A percentile compares a stretch with the other conserved stretches of the same genome.
Conservation (phyloP, 768 basidiomycete species). For the Cystofilobasidium macerans region DNA sequence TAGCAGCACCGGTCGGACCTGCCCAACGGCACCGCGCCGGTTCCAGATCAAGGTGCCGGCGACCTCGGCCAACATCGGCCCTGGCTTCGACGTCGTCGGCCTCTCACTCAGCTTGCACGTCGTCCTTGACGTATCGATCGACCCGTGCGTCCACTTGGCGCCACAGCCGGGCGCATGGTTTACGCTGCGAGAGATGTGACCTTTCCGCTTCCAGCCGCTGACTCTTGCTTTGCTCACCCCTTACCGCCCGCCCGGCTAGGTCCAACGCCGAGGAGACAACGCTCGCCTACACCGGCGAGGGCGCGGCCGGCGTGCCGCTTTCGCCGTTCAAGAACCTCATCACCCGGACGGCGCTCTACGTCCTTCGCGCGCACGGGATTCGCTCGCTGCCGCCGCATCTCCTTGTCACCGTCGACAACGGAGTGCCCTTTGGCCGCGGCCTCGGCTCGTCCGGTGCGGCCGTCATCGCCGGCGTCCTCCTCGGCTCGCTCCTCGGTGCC, state of each 20-base stretch:
- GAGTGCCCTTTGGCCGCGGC: slow-evolving; percentile 96
- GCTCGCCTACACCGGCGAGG: slow-evolving; percentile 67
- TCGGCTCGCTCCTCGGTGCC: slow-evolving; percentile 70
- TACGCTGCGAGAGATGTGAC: background rate
- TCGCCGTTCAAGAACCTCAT: slow-evolving; percentile 93
- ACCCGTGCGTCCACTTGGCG: slow-evolving; percentile 18
- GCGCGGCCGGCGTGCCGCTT: slow-evolving; percentile 79
- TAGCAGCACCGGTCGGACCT: too few species aligned
- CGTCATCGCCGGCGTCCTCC: slow-evolving; percentile 91
- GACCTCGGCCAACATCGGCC: slow-evolving; percentile 98
- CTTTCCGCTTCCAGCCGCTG: background rate
- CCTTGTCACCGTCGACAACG: slow-evolving; percentile 64
- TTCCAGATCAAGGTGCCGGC: slow-evolving; percentile 78
- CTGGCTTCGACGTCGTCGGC: slow-evolving; percentile 98
- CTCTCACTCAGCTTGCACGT: slow-evolving; percentile 82
- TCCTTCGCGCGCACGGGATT: slow-evolving; percentile 78
- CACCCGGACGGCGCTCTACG: slow-evolving; percentile 93
- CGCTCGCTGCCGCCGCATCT: slow-evolving; percentile 64
- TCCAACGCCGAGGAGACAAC: slow-evolving; percentile 24
- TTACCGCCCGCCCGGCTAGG: slow-evolving; percentile 2
- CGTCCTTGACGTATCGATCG: slow-evolving; percentile 54
- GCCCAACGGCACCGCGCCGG: slow-evolving; percentile 6
- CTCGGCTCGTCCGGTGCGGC: slow-evolving; percentile 96
- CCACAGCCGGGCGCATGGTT: background rate
- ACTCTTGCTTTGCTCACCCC: background rate